Conservation (phyloP, 2,329 filamentous ascomycete species). For the Xylariaceae sp. region DNA sequence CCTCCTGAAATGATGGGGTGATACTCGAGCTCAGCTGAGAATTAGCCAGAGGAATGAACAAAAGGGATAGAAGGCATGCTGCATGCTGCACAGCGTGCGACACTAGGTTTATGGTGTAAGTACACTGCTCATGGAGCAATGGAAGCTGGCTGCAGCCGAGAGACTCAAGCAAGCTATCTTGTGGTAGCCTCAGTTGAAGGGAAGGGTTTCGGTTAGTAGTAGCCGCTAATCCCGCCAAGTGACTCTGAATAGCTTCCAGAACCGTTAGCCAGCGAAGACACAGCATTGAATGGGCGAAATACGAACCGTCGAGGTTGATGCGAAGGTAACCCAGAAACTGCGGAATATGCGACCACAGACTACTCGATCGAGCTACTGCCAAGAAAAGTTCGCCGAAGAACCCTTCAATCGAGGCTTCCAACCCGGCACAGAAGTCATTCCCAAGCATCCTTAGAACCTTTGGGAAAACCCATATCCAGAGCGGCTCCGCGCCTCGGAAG, state of each 20-base stretch:
- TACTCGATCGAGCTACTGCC: conserved; percentile 40
- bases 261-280: conserved; percentile 18
- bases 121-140: conserved; percentile 34
- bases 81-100: conserved; percentile 47
- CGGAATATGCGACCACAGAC: conserved; percentile 46
- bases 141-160: conserved; percentile 20
- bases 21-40: conserved; percentile 33
- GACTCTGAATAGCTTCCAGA: conserved; percentile 22
- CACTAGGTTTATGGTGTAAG: conserved; percentile 39
- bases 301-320: conserved; percentile 45
- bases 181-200: conserved; percentile 38
- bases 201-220: conserved; percentile 30
- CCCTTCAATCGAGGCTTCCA: conserved; percentile 49
- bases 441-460: conserved; percentile 56
- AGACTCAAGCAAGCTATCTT: conserved; percentile 34
- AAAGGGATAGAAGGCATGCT: conserved; percentile 41
- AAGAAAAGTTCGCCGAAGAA: conserved; percentile 50
- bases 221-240: conserved; percentile 29
- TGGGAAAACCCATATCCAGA: conserved; percentile 63
- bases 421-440: conserved; percentile 43
- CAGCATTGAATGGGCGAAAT: neutral
- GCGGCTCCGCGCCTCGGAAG: conserved; percentile 54
- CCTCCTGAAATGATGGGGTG: conserved; percentile 37
- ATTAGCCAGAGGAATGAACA: conserved; percentile 40
- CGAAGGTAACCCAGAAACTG: conserved; percentile 48